Evolutionary conservation across 2,329 filamentous ascomycete species (phyloP).

Genomic region (Arthrinium puccinioides): DNA sequence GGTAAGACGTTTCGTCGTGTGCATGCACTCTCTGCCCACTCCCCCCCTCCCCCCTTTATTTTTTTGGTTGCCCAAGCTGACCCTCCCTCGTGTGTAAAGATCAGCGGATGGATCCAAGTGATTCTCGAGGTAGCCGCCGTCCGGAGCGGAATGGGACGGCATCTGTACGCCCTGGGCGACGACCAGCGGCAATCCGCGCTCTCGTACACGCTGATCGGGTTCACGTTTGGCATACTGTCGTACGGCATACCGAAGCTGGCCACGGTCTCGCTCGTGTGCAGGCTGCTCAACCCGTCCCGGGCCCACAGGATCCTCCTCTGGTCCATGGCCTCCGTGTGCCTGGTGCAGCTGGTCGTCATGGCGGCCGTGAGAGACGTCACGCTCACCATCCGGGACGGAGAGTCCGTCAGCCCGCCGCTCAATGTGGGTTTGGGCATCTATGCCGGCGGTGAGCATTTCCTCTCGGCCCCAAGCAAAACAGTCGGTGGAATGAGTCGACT

Average conservation of each 20-base stretch:
- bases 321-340: neutral
- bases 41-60: no score
- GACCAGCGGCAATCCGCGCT: neutral
- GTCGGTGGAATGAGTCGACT: no score
- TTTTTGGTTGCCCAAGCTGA: no score
- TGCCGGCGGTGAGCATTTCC: neutral
- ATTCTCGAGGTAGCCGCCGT: neutral
- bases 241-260: slow-evolving; percentile 2
- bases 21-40: no score
- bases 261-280: neutral
- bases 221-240: neutral
- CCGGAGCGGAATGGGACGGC: neutral
- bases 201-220: neutral
- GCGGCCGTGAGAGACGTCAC: neutral
- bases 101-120: neutral
- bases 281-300: neutral
- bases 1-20: no score
- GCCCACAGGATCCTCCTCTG: neutral
- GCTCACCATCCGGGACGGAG: neutral
- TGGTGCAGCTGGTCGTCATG: neutral
- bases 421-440: neutral
- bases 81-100: neutral
- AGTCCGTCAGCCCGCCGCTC: neutral
- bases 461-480: no score
- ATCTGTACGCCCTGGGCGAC: neutral